phyloP scores from a whole-genome alignment of 139 green algal species.

The Coelastrella sp. region DNA sequence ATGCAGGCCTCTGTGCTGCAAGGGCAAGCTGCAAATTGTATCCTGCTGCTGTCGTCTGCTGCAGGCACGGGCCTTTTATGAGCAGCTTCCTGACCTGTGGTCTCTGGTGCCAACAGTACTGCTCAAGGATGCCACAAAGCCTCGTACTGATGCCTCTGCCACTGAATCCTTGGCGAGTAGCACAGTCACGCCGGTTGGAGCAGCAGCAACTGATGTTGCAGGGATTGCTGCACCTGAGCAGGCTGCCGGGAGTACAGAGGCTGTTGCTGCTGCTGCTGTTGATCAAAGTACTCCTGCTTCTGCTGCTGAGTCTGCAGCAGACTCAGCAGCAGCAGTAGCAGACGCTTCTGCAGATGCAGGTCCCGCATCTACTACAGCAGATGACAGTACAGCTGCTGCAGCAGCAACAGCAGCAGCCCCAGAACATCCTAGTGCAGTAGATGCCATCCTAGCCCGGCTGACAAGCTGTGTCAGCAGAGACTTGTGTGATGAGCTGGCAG shows the following conservation, averaged over 20 bases:
- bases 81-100: conserved; percentile 86
- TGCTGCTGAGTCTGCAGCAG: conserved; percentile 44
- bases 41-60: conserved; percentile 88
- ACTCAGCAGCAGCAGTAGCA: neutral
- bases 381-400: conserved; percentile 88
- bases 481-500: conserved; percentile 82
- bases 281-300: neutral
- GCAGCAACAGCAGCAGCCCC: conserved; percentile 54
- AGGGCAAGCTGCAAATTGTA: too few species aligned
- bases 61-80: conserved; percentile 87
- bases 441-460: conserved; percentile 83
- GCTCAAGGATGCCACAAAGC: conserved; percentile 63
- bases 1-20: too few species aligned
- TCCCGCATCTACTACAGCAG: neutral
- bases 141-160: neutral
- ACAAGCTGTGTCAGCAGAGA: conserved; percentile 82
- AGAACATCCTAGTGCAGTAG: conserved; percentile 50
- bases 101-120: conserved; percentile 86
- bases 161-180: neutral
- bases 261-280: neutral
- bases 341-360: neutral
- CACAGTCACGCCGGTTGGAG: neutral
- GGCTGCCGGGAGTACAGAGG: conserved; percentile 46
- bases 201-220: conserved; percentile 7
- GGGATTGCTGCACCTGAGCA: neutral